A percentile compares a stretch with the other conserved stretches of the same genome.
Evolutionary conservation across 306 rosid genomes (phyloP).

Genomic region (Trifolium pratense): DNA sequence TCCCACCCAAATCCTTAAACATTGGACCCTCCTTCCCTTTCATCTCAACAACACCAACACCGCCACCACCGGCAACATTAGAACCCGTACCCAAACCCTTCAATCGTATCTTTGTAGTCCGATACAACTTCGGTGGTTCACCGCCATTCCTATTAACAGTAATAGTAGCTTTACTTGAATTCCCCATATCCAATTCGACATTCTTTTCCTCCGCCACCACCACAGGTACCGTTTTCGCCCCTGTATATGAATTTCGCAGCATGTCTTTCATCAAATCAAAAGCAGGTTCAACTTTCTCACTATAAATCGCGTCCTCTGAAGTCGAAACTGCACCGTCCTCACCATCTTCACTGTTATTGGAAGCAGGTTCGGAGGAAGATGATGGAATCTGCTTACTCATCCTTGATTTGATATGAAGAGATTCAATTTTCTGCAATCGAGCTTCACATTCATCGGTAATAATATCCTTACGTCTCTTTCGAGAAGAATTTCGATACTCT

Average conservation of each 20-base stretch:
- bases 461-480: conserved; percentile 52
- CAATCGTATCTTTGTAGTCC: not conserved
- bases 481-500: conserved; percentile 26
- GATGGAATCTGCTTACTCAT: not conserved
- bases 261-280: conserved; percentile 67
- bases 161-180: conserved; percentile 32
- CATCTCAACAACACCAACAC: conserved; percentile 35
- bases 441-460: conserved; percentile 48
- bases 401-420: conserved; percentile 41
- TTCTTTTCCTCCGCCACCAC: conserved; percentile 52
- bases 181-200: conserved; percentile 54
- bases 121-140: not conserved
- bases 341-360: conserved; percentile 46
- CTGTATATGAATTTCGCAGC: conserved; percentile 57
- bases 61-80: not conserved
- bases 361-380: conserved; percentile 20
- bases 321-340: conserved; percentile 46
- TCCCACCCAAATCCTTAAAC: conserved; percentile 83
- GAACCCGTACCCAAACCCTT: conserved; percentile 30
- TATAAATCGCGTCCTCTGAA: conserved; percentile 5
- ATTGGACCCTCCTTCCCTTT: conserved; percentile 60
- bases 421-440: conserved; percentile 56
- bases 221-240: not conserved
- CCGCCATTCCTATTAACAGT: conserved; percentile 34
- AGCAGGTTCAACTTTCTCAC: conserved; percentile 51